phyloP scores from a whole-genome alignment of 768 basidiomycete genomes.

The Lactarius evosmus region DNA sequence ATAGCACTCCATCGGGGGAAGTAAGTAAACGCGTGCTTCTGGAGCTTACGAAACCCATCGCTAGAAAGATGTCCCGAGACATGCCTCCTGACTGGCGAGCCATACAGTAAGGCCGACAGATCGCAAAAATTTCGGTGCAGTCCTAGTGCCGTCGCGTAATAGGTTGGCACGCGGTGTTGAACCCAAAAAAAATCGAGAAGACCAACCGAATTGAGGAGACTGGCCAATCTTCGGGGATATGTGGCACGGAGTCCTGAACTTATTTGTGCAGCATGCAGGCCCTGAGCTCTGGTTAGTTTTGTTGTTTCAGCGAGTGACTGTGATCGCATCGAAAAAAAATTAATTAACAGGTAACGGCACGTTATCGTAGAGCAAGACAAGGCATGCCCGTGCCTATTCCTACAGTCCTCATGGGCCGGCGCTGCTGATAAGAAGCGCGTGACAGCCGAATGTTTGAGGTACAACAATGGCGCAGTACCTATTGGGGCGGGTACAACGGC shows the following conservation, averaged over 20 bases:
- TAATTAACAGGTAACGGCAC: too few relatives aligned
- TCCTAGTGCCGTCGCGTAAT: background rate
- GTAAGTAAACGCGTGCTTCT: background rate
- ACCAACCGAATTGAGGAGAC: background rate
- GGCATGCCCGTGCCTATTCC: background rate
- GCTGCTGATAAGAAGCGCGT: background rate
- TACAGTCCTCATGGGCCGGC: background rate
- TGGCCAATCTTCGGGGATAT: background rate
- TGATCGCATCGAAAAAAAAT: background rate
- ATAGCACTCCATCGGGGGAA: background rate
- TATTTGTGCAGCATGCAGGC: background rate
- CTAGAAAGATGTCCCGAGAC: background rate
- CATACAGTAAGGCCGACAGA: background rate
- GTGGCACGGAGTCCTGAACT: background rate
- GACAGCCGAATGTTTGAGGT: background rate
- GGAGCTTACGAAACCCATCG: background rate
- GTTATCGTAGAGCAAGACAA: background rate
- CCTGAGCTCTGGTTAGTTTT: background rate
- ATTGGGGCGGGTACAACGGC: background rate
- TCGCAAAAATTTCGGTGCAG: background rate
- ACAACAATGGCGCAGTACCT: background rate
- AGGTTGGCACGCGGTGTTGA: background rate
- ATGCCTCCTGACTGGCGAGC: background rate
- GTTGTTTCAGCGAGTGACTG: background rate
- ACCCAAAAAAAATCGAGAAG: background rate